Conservation (phyloP, 768 basidiomycete genomes). For the Candolleomyces aberdarensis region DNA sequence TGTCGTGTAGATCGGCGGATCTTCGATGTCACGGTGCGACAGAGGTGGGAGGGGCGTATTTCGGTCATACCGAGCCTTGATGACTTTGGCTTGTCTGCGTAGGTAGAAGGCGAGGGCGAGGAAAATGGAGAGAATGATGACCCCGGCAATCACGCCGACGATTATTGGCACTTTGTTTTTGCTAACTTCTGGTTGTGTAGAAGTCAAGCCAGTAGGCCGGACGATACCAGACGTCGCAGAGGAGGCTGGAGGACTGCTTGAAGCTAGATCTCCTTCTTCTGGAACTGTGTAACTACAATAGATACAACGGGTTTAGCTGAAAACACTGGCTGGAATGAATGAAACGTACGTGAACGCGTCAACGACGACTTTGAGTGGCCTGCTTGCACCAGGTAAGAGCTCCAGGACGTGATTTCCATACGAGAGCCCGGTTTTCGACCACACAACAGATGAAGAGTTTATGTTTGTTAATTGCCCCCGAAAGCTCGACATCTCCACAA, state of each 20-base stretch:
- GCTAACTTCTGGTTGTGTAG: background rate
- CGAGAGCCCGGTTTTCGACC: background rate
- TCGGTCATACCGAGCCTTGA: background rate
- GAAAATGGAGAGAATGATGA: constrained; percentile 1
- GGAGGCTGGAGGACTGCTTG: background rate
- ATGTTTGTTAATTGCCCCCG: background rate
- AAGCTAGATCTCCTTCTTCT: background rate
- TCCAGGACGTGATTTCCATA: background rate
- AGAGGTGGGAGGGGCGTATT: background rate
- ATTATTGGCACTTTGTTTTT: background rate
- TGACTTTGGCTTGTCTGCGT: background rate
- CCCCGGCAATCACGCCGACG: background rate
- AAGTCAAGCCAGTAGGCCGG: background rate
- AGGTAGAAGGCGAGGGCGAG: background rate
- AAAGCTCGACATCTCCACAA: background rate
- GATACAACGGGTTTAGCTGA: background rate
- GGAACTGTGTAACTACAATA: background rate
- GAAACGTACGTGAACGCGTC: constrained; percentile 1
- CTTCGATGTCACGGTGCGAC: background rate
- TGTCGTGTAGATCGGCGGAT: background rate
- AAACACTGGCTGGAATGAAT: background rate
- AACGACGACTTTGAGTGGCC: background rate
- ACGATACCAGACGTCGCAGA: background rate
- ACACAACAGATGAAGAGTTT: background rate
- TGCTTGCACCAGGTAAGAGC: background rate